Conservation (phyloP, 2,329 filamentous ascomycete species). For the Scedosporium apiospermum region DNA sequence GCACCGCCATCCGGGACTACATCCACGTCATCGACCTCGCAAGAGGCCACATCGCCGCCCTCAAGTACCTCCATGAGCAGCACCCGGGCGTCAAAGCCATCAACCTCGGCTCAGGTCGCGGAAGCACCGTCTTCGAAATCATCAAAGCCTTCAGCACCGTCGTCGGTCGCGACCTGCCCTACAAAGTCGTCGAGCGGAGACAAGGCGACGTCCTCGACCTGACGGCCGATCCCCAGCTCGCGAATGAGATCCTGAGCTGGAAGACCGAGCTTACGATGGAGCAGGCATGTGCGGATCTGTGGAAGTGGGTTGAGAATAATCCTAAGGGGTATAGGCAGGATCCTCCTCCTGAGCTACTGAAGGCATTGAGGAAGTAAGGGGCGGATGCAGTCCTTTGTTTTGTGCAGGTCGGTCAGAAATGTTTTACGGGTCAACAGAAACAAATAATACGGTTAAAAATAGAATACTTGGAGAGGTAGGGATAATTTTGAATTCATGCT, state of each 20-base stretch:
- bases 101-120: slow-evolving; percentile 92
- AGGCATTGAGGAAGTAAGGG: slow-evolving; percentile 39
- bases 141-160: slow-evolving; percentile 86
- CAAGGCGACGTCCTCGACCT: slow-evolving; percentile 89
- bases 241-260: slow-evolving; percentile 85
- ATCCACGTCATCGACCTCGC: slow-evolving; percentile 93
- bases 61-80: slow-evolving; percentile 78
- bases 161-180: slow-evolving; percentile 76
- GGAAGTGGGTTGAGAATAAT: slow-evolving; percentile 96
- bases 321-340: slow-evolving; percentile 89
- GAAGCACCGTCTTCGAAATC: slow-evolving; percentile 95
- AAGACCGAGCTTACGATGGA: slow-evolving; percentile 85
- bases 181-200: slow-evolving; percentile 74
- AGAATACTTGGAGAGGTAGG: too few relatives aligned
- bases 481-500: too few relatives aligned
- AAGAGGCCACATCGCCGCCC: slow-evolving; percentile 74
- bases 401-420: background rate
- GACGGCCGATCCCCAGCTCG: slow-evolving; percentile 80
- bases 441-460: too few relatives aligned
- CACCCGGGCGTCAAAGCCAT: slow-evolving; percentile 87
- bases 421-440: too few relatives aligned
- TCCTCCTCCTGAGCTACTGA: slow-evolving; percentile 74
- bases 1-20: slow-evolving; percentile 94
- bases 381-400: background rate
- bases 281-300: slow-evolving; percentile 86